These are phyloP conservation scores for Colletotrichum sp. DNA, from an alignment of 2,329 filamentous ascomycete genomes.

Conservation along the genomic window DNA sequence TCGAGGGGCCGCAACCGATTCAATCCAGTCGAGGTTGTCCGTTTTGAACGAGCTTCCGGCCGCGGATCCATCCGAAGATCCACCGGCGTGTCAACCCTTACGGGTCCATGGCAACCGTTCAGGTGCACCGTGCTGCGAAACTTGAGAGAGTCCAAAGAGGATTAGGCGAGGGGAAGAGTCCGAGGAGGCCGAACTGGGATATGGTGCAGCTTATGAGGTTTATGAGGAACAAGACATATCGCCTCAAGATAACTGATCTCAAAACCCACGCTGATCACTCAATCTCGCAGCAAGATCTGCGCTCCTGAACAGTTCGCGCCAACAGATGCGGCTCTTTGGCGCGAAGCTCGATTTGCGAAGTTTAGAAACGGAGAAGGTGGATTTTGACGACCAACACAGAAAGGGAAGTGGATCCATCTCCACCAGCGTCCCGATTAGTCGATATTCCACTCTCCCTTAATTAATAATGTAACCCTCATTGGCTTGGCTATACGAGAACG, in stretches of 20 bases:
- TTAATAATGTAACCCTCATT: background rate
- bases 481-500: background rate
- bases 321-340: background rate
- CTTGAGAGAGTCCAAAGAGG: background rate
- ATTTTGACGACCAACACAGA: background rate
- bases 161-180: background rate
- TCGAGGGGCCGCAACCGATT: slow-evolving; percentile 5
- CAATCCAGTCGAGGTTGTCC: background rate
- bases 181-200: background rate
- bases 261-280: background rate
- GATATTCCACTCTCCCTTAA: background rate
- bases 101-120: background rate
- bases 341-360: background rate
- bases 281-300: background rate
- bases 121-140: background rate
- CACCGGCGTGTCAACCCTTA: slow-evolving; percentile 1
- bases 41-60: slow-evolving; percentile 1
- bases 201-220: background rate
- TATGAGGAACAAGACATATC: background rate
- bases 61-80: background rate
- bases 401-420: background rate
- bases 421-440: background rate
- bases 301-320: background rate
- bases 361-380: background rate
- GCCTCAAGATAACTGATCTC: background rate